Conservation (phyloP, 1,284 basidiomycete species). For the Microbotryomycetes sp. region DNA sequence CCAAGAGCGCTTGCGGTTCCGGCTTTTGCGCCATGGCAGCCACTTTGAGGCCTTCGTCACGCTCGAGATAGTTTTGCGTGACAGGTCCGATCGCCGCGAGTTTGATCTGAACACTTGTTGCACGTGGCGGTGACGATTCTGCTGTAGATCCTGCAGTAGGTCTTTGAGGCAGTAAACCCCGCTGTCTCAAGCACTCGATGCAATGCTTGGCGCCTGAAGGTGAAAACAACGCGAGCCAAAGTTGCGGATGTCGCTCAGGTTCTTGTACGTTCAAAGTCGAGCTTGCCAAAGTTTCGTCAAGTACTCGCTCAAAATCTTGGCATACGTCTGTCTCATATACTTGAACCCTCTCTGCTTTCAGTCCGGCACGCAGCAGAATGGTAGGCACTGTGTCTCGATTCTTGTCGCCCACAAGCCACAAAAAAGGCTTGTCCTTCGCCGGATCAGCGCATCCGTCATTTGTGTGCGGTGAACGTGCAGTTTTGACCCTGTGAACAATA, state of each 20-base stretch:
- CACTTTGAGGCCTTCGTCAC: neutral
- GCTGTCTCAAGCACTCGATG: neutral
- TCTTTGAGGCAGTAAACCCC: neutral
- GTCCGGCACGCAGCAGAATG: constrained; percentile 49
- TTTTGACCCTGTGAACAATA: constrained; percentile 47
- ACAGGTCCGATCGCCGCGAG: constrained; percentile 4
- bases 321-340: constrained; percentile 6
- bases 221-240: constrained; percentile 11
- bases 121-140: neutral
- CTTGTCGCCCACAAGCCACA: constrained; percentile 76
- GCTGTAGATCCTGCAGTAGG: neutral
- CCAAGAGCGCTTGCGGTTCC: neutral
- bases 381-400: constrained; percentile 60
- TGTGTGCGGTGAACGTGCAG: too few species aligned
- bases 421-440: constrained; percentile 46
- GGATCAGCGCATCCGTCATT: too few species aligned
- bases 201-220: neutral
- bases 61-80: neutral
- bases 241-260: neutral
- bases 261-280: neutral
- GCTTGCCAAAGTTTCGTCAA: neutral
- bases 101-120: neutral
- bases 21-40: neutral
- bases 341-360: neutral
- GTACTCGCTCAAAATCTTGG: neutral